These are phyloP conservation scores for Mimosa bimucronata DNA, from an alignment of 306 rosid genomes.

Conservation along the genomic window DNA sequence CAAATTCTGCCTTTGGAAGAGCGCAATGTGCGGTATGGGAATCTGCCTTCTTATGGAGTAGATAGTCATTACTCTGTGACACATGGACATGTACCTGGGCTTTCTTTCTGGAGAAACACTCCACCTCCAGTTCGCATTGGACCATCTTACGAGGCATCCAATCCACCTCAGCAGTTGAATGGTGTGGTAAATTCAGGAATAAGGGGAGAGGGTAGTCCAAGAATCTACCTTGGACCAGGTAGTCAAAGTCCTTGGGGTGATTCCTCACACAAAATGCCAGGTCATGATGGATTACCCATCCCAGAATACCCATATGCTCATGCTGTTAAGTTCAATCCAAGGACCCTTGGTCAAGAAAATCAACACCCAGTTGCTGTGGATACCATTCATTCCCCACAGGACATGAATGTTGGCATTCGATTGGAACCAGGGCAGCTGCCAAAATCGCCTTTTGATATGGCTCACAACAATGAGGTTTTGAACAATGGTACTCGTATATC, in stretches of 20 bases:
- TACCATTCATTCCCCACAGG: slow-evolving; percentile 42
- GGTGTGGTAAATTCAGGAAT: slow-evolving; percentile 65
- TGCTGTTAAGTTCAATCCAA: slow-evolving; percentile 53
- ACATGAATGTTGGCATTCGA: slow-evolving; percentile 37
- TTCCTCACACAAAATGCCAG: slow-evolving; percentile 63
- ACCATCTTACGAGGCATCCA: slow-evolving; percentile 64
- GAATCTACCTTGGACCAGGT: slow-evolving; percentile 59
- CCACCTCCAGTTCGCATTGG: slow-evolving; percentile 58
- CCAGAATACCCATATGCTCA: slow-evolving; percentile 59
- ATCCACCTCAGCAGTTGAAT: slow-evolving; percentile 58
- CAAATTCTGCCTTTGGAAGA: slow-evolving; percentile 72
- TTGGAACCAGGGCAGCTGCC: slow-evolving; percentile 45
- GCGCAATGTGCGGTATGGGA: slow-evolving; percentile 60
- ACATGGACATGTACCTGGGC: slow-evolving; percentile 64
- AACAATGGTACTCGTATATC: slow-evolving; percentile 35
- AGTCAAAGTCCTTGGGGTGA: slow-evolving; percentile 72
- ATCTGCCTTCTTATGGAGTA: slow-evolving; percentile 62
- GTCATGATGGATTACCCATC: slow-evolving; percentile 59
- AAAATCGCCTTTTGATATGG: slow-evolving; percentile 44
- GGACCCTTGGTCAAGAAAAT: slow-evolving; percentile 53
- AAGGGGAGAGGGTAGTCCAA: slow-evolving; percentile 73
- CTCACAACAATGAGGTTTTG: slow-evolving; percentile 44
- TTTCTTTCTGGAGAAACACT: slow-evolving; percentile 66
- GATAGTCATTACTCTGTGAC: slow-evolving; percentile 61
- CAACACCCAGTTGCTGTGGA: slow-evolving; percentile 47